These are phyloP conservation scores for Oryza longistaminata DNA, from an alignment of 176 grass and related monocot genomes.

Conservation along the genomic window DNA sequence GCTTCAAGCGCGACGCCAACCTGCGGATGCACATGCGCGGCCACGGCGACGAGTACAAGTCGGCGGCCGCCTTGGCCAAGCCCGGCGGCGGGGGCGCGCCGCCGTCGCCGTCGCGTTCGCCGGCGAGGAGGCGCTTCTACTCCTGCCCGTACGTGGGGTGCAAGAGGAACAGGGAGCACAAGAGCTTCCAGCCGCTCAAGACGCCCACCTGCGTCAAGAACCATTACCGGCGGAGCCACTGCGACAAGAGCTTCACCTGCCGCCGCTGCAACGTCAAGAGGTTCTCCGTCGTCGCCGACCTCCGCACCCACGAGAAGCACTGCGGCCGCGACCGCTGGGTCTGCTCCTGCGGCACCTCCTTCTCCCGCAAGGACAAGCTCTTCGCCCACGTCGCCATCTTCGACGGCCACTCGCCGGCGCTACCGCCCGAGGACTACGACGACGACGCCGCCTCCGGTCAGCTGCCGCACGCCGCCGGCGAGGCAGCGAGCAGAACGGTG, in stretches of 20 bases:
- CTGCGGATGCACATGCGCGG: constrained; percentile 99
- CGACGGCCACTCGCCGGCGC: constrained; percentile 72
- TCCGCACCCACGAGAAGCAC: constrained; percentile 92
- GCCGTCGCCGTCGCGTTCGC: neutral
- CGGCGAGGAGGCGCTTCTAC: constrained; percentile 43
- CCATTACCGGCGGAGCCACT: constrained; percentile 96
- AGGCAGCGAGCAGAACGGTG: constrained; percentile 21
- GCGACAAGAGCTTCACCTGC: constrained; percentile 79
- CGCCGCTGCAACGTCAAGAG: constrained; percentile 76
- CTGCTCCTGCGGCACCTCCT: constrained; percentile 84
- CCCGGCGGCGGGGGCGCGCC: constrained; percentile 9
- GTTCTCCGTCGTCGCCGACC: constrained; percentile 92
- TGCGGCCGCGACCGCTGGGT: constrained; percentile 75
- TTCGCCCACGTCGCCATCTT: constrained; percentile 82
- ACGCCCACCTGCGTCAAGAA: constrained; percentile 78
- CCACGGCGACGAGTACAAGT: constrained; percentile 85
- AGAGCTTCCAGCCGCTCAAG: constrained; percentile 86
- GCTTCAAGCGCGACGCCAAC: constrained; percentile 99
- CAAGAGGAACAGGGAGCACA: constrained; percentile 80
- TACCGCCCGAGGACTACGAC: constrained; percentile 19
- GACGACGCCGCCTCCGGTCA: neutral
- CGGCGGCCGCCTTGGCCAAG: constrained; percentile 63
- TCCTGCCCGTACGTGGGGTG: constrained; percentile 80
- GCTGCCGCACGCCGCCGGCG: neutral
- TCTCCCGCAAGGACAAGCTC: constrained; percentile 96